Percentiles rank a stretch among this genome's conserved stretches.
These are phyloP conservation scores for Salvia rosmarinus DNA, from an alignment of 257 asterid species.

Conservation along the genomic window DNA sequence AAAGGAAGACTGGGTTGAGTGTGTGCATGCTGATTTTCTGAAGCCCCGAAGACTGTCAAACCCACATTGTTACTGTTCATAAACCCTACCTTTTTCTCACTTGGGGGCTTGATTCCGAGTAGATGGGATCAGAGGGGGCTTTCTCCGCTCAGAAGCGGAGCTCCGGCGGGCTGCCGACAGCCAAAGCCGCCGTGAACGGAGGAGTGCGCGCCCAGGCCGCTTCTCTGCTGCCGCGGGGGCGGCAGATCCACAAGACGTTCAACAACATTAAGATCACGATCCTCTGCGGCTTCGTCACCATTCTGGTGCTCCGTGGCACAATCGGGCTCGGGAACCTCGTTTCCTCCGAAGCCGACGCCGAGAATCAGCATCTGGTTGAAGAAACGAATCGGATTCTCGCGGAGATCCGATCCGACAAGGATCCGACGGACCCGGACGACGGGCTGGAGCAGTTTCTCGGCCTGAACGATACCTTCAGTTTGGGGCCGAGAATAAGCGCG, in stretches of 20 bases:
- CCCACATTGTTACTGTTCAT: neutral
- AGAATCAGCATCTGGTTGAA: conserved; percentile 58
- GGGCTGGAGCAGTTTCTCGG: conserved; percentile 38
- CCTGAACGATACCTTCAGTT: conserved; percentile 50
- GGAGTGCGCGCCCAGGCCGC: conserved; percentile 50
- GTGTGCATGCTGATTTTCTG: conserved; percentile 13
- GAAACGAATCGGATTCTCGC: conserved; percentile 74
- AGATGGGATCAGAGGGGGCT: conserved; percentile 66
- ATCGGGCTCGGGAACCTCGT: conserved; percentile 74
- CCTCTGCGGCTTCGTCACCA: conserved; percentile 84
- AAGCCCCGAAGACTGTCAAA: conserved; percentile 11
- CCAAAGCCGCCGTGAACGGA: conserved; percentile 47
- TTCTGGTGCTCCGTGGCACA: conserved; percentile 87
- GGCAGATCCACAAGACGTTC: conserved; percentile 75
- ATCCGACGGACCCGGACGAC: conserved; percentile 54
- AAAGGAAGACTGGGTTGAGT: neutral
- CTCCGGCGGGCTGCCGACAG: conserved; percentile 53
- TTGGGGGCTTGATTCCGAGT: neutral
- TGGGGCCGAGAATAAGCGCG: conserved; percentile 66
- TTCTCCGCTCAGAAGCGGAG: conserved; percentile 71
- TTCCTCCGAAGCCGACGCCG: conserved; percentile 66
- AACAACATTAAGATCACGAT: conserved; percentile 80
- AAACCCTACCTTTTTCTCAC: neutral
- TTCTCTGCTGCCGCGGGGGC: conserved; percentile 59
- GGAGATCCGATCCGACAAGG: conserved; percentile 78